phyloP scores from a whole-genome alignment of 345 rosid genomes.

The Leavenworthia alabamica region DNA sequence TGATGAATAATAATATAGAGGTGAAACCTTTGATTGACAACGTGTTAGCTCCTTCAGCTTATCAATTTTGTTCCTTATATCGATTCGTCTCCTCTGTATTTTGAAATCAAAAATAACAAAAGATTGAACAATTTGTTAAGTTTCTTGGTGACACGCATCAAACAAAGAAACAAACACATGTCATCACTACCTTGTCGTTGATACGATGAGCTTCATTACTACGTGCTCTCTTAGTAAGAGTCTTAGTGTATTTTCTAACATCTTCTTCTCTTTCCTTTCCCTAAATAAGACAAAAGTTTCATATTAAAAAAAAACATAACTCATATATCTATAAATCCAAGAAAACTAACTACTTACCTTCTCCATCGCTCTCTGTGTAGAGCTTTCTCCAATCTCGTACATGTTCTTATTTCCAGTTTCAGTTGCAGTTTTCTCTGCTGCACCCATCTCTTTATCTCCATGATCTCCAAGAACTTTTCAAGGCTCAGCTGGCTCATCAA shows the following conservation, averaged over 20 bases:
- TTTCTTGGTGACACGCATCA: not conserved
- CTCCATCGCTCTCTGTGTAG: not conserved
- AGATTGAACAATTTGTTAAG: not conserved
- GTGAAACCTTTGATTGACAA: not conserved
- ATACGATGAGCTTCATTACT: not conserved
- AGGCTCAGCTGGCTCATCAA: not conserved
- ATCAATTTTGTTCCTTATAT: not conserved
- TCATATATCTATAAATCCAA: not conserved
- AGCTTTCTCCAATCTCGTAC: not conserved
- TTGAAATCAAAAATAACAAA: not conserved
- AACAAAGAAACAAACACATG: not conserved
- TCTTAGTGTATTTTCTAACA: not conserved
- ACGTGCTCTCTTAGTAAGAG: slow-evolving; percentile 18
- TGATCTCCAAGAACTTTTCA: not conserved
- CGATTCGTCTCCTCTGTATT: slow-evolving; percentile 13
- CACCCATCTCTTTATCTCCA: not conserved
- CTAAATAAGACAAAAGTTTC: not conserved
- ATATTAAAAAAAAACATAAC: not conserved
- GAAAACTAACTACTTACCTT: not conserved
- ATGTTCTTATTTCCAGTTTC: not conserved
- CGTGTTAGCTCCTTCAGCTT: not conserved
- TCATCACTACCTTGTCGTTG: not conserved
- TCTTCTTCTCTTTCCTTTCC: not conserved
- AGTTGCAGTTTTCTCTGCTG: not conserved
- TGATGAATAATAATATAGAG: too few species aligned